Evolutionary conservation across 345 rosid genomes (phyloP), one percentile per base, ranked within the genome.

Genomic region (Conringia planisiliqua): DNA sequence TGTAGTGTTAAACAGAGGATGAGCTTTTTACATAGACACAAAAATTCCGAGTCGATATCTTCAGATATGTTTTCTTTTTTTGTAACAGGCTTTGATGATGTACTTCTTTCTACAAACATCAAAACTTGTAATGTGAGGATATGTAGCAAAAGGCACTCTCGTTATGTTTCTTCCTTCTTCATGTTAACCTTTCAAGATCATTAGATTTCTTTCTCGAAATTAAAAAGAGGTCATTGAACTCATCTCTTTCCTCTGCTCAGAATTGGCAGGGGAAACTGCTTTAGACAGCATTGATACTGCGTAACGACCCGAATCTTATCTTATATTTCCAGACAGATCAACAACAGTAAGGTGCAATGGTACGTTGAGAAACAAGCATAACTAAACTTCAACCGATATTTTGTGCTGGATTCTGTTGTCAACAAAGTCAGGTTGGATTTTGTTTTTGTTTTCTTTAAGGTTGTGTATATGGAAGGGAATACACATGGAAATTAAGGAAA

Each of bases 361-460:
- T 55, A 52, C 30, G 36, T 20, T 10, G 36, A 64, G 26, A 6
- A 73, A 64, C 68, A 62, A 62, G 12, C 33, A 14, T 61, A 71
- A 71, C 39, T 36, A 59, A 46, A 46, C 22, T 14, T 20, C 11
- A 46, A 2, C 1, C 9, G 16, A 22, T 54, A 54, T 29, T 29
- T 16, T 14, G 32, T 16, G 62, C 43, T 51, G 76, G 77, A 64
- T 43, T 73, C 29, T 64, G 65, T 64, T 66, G 48, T 52, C 6
- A 52, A 65, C 42, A 65, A 33, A 44, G 12, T 11, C 7, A 4
- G 33, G 66, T 16, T 66, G 14, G 39, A 10, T 24, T 36, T 57
- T 64, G 22, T 51, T 40, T 33, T 38, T 8, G 3, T 17, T 14
- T 26, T 42, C 22, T 26, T 7, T 2, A 20, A 14, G 10, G 61